Conservation (phyloP, 164 flowering plant genomes). For the Taxillus chinensis region DNA sequence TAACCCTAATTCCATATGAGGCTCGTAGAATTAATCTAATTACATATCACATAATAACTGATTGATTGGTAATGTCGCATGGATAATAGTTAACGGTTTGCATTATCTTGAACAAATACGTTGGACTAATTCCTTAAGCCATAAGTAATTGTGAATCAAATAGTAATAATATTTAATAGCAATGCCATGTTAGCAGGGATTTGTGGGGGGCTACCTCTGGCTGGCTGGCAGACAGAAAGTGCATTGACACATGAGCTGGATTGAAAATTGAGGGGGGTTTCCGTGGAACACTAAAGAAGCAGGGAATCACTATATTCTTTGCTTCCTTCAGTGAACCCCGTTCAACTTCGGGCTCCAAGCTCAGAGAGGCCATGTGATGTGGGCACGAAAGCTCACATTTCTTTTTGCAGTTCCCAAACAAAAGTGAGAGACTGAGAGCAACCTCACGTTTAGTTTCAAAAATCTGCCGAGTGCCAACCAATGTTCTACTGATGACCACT, state of each 20-base stretch:
- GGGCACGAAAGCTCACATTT: conserved; percentile 14
- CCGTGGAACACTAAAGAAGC: not conserved
- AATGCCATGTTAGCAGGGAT: no score
- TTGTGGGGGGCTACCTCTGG: no score
- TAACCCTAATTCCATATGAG: no score
- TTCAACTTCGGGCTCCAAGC: not conserved
- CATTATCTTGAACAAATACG: no score
- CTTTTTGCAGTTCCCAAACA: conserved; percentile 28
- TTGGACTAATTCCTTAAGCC: no score
- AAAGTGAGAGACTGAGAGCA: conserved; percentile 10
- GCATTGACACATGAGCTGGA: not conserved
- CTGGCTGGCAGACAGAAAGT: not conserved
- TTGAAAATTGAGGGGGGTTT: not conserved
- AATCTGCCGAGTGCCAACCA: conserved; percentile 1
- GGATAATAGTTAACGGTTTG: no score
- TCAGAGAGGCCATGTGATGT: conserved; percentile 16
- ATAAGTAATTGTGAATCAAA: no score
- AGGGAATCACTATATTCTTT: not conserved
- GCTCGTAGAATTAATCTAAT: no score
- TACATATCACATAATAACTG: no score
- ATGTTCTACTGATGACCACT: no score
- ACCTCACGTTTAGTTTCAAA: conserved; percentile 2
- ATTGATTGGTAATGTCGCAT: no score
- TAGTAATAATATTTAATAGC: no score
- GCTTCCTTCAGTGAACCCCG: not conserved